Evolutionary conservation across 441 rosid genomes (phyloP).

Genomic region (Populus hybrid): DNA sequence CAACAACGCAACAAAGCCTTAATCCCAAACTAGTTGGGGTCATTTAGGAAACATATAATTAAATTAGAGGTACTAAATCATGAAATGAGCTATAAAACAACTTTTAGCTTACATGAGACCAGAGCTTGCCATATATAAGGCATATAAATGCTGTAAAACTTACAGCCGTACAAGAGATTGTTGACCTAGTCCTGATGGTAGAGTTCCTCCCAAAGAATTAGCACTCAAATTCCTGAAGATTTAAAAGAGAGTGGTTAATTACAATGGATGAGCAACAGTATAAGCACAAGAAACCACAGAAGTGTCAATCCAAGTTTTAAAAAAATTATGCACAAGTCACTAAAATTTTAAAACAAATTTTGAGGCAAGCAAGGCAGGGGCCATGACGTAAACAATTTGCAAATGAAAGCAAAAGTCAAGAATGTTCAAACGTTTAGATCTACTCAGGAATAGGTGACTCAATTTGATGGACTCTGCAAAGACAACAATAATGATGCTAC

Average conservation of each 20-base stretch:
- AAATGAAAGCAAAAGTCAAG: neutral
- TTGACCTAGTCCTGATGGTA: conserved; percentile 82
- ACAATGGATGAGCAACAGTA: neutral
- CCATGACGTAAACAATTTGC: neutral
- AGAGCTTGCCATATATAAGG: neutral
- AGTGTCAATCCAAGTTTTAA: neutral
- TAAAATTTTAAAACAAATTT: neutral
- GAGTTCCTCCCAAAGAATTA: conserved; percentile 66
- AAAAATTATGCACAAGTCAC: neutral
- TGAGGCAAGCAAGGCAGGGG: neutral
- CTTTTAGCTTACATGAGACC: neutral
- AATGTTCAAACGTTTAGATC: neutral
- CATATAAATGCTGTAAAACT: conserved; percentile 30
- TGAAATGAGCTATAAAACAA: neutral
- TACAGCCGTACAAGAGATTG: conserved; percentile 73
- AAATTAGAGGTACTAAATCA: neutral
- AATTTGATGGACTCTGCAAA: neutral
- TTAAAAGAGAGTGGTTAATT: conserved; percentile 2
- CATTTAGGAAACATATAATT: neutral
- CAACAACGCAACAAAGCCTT: neutral
- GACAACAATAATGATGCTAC: neutral
- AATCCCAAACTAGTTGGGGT: neutral
- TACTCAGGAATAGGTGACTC: neutral
- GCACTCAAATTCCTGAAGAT: conserved; percentile 77
- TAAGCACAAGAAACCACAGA: neutral